Conservation (phyloP, 2,329 filamentous ascomycete genomes). For the Arthrobotrys sphaeroides region DNA sequence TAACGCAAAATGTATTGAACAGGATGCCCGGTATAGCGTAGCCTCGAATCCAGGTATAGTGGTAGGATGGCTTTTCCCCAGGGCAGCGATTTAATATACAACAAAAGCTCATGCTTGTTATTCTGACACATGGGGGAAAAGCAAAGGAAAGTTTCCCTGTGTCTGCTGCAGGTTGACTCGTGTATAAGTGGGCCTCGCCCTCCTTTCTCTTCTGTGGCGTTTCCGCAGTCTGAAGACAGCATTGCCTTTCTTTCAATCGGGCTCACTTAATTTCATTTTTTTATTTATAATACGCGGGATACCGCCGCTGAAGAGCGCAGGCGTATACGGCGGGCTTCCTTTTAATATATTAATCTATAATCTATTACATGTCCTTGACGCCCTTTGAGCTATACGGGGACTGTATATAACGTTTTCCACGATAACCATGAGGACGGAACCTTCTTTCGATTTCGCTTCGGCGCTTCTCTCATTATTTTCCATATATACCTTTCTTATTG, state of each 20-base stretch:
- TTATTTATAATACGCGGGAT: background rate
- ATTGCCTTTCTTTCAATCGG: background rate
- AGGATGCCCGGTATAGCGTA: too few relatives aligned
- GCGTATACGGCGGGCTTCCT: background rate
- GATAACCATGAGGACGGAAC: slow-evolving; percentile 31
- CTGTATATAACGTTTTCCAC: background rate
- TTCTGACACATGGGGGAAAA: slow-evolving; percentile 32
- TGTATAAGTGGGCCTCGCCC: slow-evolving; percentile 2
- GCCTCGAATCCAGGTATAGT: too few relatives aligned
- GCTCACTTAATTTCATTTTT: background rate
- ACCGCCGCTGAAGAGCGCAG: background rate
- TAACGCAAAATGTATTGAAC: slow-evolving; percentile 20
- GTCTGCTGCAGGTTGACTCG: too few relatives aligned
- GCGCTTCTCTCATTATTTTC: slow-evolving; percentile 30
- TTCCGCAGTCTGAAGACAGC: too few relatives aligned
- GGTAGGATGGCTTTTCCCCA: background rate
- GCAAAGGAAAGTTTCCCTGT: too few relatives aligned
- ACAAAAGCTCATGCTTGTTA: background rate
- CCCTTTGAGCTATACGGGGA: background rate
- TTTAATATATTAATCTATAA: background rate
- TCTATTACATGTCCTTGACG: background rate
- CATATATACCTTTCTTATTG: slow-evolving; percentile 9
- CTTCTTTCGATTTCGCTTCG: slow-evolving; percentile 1
- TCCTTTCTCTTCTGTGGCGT: background rate
- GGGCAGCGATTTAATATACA: background rate